phyloP scores from a whole-genome alignment of 805 yeast species.

The Lipomyces starkeyi region DNA sequence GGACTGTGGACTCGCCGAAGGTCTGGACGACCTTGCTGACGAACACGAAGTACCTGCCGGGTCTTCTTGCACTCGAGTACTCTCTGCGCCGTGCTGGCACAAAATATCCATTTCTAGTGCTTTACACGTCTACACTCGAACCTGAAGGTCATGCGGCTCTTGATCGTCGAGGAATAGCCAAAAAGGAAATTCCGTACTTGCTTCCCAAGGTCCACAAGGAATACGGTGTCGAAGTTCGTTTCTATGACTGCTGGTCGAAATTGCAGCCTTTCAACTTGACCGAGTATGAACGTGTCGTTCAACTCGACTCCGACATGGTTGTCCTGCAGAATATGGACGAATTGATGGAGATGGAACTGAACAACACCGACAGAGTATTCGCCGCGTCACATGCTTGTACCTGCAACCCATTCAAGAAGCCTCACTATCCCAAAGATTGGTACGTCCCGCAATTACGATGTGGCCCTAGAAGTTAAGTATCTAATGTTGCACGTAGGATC shows the following conservation, averaged over 20 bases:
- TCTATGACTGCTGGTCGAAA: conserved; percentile 68
- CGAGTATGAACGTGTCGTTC: conserved; percentile 61
- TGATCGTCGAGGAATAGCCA: conserved; percentile 51
- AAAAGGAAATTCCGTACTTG: conserved; percentile 52
- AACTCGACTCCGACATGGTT: conserved; percentile 65
- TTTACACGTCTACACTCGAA: conserved; percentile 58
- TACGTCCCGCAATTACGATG: conserved; percentile 3
- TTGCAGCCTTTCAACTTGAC: conserved; percentile 59
- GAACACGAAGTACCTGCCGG: conserved; percentile 57
- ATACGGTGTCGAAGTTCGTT: conserved; percentile 58
- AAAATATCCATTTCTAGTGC: conserved; percentile 58
- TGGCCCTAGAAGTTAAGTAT: background rate
- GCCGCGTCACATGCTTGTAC: conserved; percentile 69
- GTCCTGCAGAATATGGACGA: conserved; percentile 65
- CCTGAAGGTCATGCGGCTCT: conserved; percentile 52
- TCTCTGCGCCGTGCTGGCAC: conserved; percentile 54
- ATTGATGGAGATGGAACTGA: conserved; percentile 55
- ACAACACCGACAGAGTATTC: conserved; percentile 44
- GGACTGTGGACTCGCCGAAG: conserved; percentile 37
- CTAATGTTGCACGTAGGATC: conserved; percentile 33
- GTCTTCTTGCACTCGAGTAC: conserved; percentile 58
- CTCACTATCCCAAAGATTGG: conserved; percentile 64
- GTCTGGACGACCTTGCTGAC: conserved; percentile 67
- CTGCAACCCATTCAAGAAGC: conserved; percentile 60
- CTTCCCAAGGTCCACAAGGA: conserved; percentile 54